phyloP scores from a whole-genome alignment of 1,284 basidiomycete species.

The Meripilus lineatus region DNA sequence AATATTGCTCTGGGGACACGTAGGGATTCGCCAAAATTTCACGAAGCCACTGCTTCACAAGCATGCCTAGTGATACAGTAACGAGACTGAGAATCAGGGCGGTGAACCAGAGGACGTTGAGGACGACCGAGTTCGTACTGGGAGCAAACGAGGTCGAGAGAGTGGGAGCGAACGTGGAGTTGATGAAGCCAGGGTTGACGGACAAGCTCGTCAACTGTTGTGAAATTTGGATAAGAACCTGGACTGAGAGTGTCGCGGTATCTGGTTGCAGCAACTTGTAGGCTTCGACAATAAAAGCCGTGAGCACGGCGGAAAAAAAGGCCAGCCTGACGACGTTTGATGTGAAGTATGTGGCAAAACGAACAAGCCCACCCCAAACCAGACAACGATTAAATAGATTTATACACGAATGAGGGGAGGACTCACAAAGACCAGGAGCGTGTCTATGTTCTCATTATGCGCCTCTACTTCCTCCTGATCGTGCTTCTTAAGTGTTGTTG shows the following conservation, averaged over 20 bases:
- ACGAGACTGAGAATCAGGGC: not conserved
- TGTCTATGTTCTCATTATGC: constrained; percentile 14
- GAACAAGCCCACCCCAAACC: too few relatives aligned
- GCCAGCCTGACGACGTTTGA: not conserved
- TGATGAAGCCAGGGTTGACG: not conserved
- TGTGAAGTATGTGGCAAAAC: not conserved
- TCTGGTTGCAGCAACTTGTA: not conserved
- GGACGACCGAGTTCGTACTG: not conserved
- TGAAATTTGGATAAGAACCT: not conserved
- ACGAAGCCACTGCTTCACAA: constrained; percentile 3
- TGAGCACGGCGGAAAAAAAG: constrained; percentile 1
- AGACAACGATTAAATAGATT: too few relatives aligned
- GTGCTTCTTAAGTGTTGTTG: constrained; percentile 7
- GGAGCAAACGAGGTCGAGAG: not conserved
- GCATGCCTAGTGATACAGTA: constrained; percentile 1
- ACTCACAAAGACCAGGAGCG: constrained; percentile 13
- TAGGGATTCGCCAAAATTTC: not conserved
- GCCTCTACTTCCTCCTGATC: constrained; percentile 5
- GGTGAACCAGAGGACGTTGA: constrained; percentile 1
- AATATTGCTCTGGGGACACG: not conserved
- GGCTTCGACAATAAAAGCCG: not conserved
- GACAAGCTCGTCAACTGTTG: not conserved
- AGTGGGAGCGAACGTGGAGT: not conserved
- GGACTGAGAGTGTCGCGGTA: not conserved
- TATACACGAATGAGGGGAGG: too few relatives aligned